Base-by-base conservation (phyloP, 495 filamentous ascomycete genomes). In the Penicillium salamii region DNA sequence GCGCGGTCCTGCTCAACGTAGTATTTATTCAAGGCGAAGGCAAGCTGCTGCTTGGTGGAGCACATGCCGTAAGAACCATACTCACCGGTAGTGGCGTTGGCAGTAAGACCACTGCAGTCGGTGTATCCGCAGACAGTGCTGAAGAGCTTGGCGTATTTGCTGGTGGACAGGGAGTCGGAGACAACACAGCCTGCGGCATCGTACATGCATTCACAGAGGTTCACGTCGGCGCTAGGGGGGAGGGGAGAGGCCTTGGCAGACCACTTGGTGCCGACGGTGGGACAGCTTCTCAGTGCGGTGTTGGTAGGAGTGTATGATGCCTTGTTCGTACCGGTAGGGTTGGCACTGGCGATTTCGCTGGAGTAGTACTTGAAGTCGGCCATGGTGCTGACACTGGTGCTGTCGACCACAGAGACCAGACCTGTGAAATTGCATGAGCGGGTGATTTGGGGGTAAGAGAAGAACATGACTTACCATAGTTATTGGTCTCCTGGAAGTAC, bases 1-100 rank as follows among this genome's bases (percentile, higher is more conserved):
- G 65, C 72, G 7, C 63, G 63, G 46, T 51, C 52, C 72, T 90
- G 84, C 60, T 73, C 72, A 13, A 76, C 65, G 70, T 91, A 93
- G 77, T 96, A 98, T 49, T 76, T 67, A 72, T 96, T 85, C 53
- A 97, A 77, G 26, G 83, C 87, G 63, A 84, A 96, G 42, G 82
- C 84, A 19, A 97, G 82, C 70, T 93, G 79, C 67, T 95, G 77
- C 52, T 76, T 81, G 54, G 82, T 52, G 56, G 77, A 79, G 77
- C 93, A 98, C 88, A 96, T 95, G 68, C 84, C 82, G 74, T 91
- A 97, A 5, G 89, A 84, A 41, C 93, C 93, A 66, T 95, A 98
- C 18, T 72, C 72, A 41, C 90, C 93, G 17, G 77, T 81, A 41
- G 80, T 82, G 12, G 74, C 78, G 65, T 97, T 89, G 54, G 77